Evolutionary conservation across 176 grass and related monocot species (phyloP).

Genomic region (Eragrostis curvula): DNA sequence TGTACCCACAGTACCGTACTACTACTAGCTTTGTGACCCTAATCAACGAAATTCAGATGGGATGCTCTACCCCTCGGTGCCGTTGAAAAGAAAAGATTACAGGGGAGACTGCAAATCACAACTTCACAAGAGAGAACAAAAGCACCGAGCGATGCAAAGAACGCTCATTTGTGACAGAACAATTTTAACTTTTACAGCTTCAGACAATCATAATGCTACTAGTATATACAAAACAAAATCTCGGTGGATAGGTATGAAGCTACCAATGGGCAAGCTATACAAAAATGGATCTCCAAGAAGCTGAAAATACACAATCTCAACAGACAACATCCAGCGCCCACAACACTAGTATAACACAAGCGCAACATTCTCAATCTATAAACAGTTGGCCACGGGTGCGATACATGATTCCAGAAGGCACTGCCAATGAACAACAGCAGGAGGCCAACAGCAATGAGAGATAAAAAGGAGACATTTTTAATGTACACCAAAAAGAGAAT

Average conservation of each 20-base stretch:
- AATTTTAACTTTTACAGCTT: constrained; percentile 25
- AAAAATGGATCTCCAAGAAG: constrained; percentile 17
- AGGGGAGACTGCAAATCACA: neutral
- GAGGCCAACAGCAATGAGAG: neutral
- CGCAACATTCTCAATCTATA: constrained; percentile 48
- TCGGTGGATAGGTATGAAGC: constrained; percentile 21
- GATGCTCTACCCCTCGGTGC: no score
- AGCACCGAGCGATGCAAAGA: neutral
- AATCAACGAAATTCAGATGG: no score
- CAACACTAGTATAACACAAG: constrained; percentile 36
- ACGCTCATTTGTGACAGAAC: constrained; percentile 17
- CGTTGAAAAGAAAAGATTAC: no score
- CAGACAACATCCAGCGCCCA: constrained; percentile 32
- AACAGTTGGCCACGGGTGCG: constrained; percentile 32
- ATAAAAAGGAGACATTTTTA: constrained; percentile 14
- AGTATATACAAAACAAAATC: constrained; percentile 58
- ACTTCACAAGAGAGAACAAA: neutral
- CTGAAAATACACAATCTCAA: constrained; percentile 38
- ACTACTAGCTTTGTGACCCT: no score
- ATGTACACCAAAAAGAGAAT: constrained; percentile 53
- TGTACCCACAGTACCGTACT: no score
- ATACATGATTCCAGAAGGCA: constrained; percentile 10
- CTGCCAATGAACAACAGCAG: constrained; percentile 24
- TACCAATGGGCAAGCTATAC: constrained; percentile 55
- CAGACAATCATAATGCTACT: constrained; percentile 28